These are phyloP conservation scores for Hepatocystis sp. DNA, from an alignment of 169 alveolate genomes.

Conservation along the genomic window DNA sequence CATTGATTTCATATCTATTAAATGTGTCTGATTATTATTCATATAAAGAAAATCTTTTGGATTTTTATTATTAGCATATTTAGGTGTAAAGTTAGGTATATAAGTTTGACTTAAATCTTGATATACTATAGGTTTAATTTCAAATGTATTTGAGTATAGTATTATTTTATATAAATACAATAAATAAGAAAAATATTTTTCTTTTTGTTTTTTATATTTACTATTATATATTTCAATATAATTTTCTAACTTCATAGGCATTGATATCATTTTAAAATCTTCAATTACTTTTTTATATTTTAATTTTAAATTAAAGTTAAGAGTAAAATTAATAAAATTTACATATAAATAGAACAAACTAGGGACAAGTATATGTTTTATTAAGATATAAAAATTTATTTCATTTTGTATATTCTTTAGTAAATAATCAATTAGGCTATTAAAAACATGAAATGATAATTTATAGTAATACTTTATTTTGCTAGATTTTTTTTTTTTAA, in stretches of 20 bases:
- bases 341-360: constrained; percentile 28
- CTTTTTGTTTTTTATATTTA: constrained; percentile 7
- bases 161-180: constrained; percentile 40
- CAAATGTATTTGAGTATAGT: constrained; percentile 13
- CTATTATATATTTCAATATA: background rate
- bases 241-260: constrained; percentile 12
- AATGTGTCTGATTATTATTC: constrained; percentile 40
- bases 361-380: constrained; percentile 53
- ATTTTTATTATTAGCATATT: constrained; percentile 55
- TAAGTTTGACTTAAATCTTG: background rate
- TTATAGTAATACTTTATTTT: constrained; percentile 1
- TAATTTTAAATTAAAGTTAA: constrained; percentile 9
- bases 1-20: constrained; percentile 46
- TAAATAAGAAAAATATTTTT: constrained; percentile 34
- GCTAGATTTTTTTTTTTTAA: no score
- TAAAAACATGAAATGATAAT: constrained; percentile 36
- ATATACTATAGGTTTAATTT: constrained; percentile 42
- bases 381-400: constrained; percentile 53
- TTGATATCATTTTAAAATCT: background rate
- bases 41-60: constrained; percentile 51
- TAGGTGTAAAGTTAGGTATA: constrained; percentile 56
- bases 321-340: constrained; percentile 17
- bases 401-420: constrained; percentile 30
- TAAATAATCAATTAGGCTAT: constrained; percentile 34
- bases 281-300: constrained; percentile 7